Conservation (phyloP, 2,329 filamentous ascomycete genomes). For the Pseudogymnoascus sp. region DNA sequence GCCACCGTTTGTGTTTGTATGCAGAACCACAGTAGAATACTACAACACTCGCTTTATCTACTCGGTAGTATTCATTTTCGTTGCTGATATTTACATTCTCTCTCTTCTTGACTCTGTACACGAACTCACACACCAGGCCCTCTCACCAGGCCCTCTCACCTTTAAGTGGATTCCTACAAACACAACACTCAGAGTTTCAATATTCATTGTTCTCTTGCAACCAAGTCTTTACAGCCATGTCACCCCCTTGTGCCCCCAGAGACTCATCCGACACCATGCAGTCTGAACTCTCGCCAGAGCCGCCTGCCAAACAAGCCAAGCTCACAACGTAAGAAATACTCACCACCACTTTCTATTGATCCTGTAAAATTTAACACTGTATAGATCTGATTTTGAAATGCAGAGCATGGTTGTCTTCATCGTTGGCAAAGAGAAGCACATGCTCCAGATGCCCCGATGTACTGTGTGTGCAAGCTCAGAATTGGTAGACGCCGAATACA, state of each 20-base stretch:
- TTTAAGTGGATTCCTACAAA: not conserved
- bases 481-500: not conserved
- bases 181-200: not conserved
- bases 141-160: not conserved
- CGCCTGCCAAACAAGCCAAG: not conserved
- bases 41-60: not conserved
- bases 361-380: not conserved
- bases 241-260: not conserved
- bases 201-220: not conserved
- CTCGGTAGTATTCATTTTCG: not conserved
- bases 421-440: not conserved
- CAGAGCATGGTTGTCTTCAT: not conserved
- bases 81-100: not conserved
- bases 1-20: not conserved
- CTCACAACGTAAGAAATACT: not conserved
- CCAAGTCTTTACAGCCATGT: not conserved
- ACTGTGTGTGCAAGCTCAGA: not conserved
- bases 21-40: not conserved
- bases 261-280: not conserved
- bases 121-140: too few relatives aligned
- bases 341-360: not conserved
- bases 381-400: not conserved
- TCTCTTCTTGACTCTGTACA: not conserved
- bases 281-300: not conserved
- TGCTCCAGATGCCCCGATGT: not conserved